Base-by-base conservation (phyloP, 2,329 filamentous ascomycete genomes). In the Gaeumannomyces tritici region DNA sequence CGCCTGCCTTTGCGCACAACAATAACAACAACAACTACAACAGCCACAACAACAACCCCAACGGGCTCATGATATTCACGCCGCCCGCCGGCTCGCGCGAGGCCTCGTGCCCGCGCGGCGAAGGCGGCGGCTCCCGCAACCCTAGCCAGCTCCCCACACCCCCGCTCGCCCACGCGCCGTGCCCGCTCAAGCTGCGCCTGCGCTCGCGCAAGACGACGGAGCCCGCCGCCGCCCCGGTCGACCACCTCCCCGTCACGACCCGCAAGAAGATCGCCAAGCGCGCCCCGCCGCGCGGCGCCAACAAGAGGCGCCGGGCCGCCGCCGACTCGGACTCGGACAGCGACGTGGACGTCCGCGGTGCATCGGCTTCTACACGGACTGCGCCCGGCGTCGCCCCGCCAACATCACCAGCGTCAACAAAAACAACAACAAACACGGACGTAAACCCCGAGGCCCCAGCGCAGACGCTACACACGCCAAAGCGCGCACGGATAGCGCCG, bases 401-500 rank as follows among this genome's bases (percentile, higher is more conserved):
- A 60, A 51, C 42, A n/a, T n/a, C 42, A 51, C 3, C 42, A 51
- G 11, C 6, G n/a, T n/a, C 18, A 51, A 51, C 42, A 51, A 51
- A 13, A 4, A 9, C 42, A 51, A 51, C 2, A 4, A 9, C 42
- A n/a, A 6, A 24, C 21, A 28, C 59, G 21, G 4, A 31, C 4
- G n/a, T 6, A 47, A 57, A 29, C 12, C 61, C 12, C 27, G 31
- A 31, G 24, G 28, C 13, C 62, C 18, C 42, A 3, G 42, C 42
- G 42, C 70, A 72, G 55, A 81, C 79, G 3, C 18, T 51, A 11
- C 76, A 78, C 57, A 88, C 85, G 11, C 85, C 85, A 0, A 86
- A 86, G 72, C 80, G 84, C 62, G 76, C 80, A 64, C 82, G 83
- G 66, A 80, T 87, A 62, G 84, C 84, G 33, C 85, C 85, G 1